Evolutionary conservation across 352 stramenopile species (phyloP).

Genomic region (Pythium guiyangense): DNA sequence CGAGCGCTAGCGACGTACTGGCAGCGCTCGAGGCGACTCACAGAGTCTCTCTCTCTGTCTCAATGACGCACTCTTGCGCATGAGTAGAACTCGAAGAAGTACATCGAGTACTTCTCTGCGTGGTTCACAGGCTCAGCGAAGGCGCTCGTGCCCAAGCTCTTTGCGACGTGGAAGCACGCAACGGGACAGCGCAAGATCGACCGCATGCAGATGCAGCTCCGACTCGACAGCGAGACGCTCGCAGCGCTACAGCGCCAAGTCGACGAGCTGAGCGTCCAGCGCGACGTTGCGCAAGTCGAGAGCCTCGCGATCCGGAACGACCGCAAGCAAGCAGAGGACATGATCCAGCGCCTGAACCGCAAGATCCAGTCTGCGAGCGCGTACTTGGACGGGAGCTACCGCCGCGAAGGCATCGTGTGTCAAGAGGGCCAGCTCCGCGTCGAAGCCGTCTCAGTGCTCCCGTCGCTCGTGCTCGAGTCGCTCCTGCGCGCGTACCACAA

Average conservation of each 20-base stretch:
- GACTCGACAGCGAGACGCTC: slow-evolving; percentile 27
- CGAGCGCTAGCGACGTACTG: neutral
- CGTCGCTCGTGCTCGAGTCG: slow-evolving; percentile 60
- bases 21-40: too few relatives aligned
- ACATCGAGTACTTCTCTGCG: slow-evolving; percentile 62
- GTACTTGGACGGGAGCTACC: slow-evolving; percentile 41
- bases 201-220: slow-evolving; percentile 32
- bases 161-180: slow-evolving; percentile 45
- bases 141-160: slow-evolving; percentile 47
- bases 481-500: slow-evolving; percentile 56
- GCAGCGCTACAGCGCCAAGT: slow-evolving; percentile 41
- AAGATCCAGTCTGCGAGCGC: slow-evolving; percentile 53
- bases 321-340: slow-evolving; percentile 52
- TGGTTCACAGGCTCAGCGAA: slow-evolving; percentile 63
- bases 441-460: slow-evolving; percentile 57
- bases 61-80: neutral
- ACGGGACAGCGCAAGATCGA: slow-evolving; percentile 21
- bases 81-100: slow-evolving; percentile 71
- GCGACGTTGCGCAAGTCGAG: slow-evolving; percentile 44
- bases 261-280: slow-evolving; percentile 44
- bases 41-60: neutral
- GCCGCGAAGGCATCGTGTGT: slow-evolving; percentile 47
- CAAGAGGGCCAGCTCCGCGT: slow-evolving; percentile 62
- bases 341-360: slow-evolving; percentile 36
- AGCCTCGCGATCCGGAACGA: slow-evolving; percentile 52